These are phyloP conservation scores for Climacium dendroides DNA, from an alignment of 225 moss, liverwort and hornwort species.

Conservation along the genomic window DNA sequence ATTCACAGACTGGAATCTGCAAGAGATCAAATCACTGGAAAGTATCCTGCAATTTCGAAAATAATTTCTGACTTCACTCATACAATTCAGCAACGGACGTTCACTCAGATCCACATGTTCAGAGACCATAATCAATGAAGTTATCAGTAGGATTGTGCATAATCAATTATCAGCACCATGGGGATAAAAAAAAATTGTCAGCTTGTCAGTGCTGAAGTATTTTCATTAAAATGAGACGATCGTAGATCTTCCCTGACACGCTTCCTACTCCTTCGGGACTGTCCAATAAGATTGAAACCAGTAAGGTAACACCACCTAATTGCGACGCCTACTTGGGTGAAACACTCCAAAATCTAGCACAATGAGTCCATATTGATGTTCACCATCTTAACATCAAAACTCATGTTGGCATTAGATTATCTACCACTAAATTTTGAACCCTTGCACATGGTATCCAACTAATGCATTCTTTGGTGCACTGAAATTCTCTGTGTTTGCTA, in stretches of 20 bases:
- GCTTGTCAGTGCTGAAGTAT: background rate
- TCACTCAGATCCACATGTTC: background rate
- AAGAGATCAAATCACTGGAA: background rate
- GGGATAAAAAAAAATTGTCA: background rate
- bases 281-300: background rate
- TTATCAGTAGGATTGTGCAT: background rate
- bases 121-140: background rate
- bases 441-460: background rate
- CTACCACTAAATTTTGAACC: background rate
- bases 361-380: background rate
- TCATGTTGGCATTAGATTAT: background rate
- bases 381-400: background rate
- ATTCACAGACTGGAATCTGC: background rate
- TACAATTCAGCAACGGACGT: background rate
- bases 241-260: background rate
- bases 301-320: background rate
- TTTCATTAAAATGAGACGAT: background rate
- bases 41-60: background rate
- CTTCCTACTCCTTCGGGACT: background rate
- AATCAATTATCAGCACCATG: background rate
- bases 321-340: background rate
- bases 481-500: background rate
- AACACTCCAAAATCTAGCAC: background rate
- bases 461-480: background rate
- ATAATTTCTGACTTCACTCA: background rate